Conservation (phyloP, 139 green algal species). For the Asterochloris sp. region DNA sequence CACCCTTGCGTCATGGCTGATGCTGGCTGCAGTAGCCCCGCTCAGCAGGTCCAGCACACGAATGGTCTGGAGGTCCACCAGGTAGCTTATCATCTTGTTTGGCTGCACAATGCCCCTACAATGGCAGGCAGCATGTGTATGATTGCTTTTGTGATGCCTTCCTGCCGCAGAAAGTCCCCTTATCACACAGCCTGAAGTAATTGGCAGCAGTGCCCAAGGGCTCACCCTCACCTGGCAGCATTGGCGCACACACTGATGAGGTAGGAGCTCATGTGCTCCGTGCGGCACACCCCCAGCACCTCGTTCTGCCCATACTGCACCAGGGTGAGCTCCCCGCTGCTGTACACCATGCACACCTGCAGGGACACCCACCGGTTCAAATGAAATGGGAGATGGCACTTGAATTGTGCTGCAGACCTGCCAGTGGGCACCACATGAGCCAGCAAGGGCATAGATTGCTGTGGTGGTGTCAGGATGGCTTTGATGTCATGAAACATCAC, state of each 20-base stretch:
- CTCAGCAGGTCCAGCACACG: conserved; percentile 64
- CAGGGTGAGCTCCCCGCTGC: conserved; percentile 67
- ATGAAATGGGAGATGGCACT: too few relatives aligned
- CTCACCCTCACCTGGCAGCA: background rate
- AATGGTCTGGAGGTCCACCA: conserved; percentile 80
- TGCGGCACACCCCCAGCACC: conserved; percentile 63
- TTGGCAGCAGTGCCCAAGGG: background rate
- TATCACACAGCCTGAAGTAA: too few relatives aligned
- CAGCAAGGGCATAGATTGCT: too few relatives aligned
- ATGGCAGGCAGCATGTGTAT: background rate
- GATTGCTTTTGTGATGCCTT: background rate
- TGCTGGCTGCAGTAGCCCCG: conserved; percentile 39
- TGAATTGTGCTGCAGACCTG: too few relatives aligned
- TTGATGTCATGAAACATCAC: too few relatives aligned
- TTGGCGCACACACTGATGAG: conserved; percentile 58
- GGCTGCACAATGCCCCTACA: conserved; percentile 16
- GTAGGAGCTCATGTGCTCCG: conserved; percentile 72
- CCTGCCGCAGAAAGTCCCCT: too few relatives aligned
- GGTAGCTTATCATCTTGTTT: conserved; percentile 69
- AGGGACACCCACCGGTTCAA: background rate
- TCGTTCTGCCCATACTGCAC: conserved; percentile 64
- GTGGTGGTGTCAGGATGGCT: too few relatives aligned
- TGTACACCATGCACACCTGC: conserved; percentile 73
- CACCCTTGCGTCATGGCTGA: conserved; percentile 65
- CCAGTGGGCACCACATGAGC: too few relatives aligned